phyloP scores from a whole-genome alignment of 106 monocot genomes.

The Chionographis japonica region DNA sequence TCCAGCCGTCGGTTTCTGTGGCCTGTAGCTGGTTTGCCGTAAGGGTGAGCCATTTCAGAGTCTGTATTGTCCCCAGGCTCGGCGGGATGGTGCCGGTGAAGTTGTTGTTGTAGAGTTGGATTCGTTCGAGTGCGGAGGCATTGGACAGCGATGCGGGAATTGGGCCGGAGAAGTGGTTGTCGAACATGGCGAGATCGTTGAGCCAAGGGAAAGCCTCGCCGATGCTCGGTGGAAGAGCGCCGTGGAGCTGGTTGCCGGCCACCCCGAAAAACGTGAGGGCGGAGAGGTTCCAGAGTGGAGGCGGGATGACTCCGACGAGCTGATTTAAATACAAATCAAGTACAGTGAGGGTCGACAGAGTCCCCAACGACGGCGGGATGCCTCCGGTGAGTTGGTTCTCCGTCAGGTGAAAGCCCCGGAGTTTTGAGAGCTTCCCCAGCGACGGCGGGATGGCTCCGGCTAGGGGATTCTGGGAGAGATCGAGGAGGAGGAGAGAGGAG shows the following conservation, averaged over 20 bases:
- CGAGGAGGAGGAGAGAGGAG: background rate
- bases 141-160: slow-evolving; percentile 3
- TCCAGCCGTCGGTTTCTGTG: background rate
- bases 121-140: background rate
- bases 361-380: slow-evolving; percentile 8
- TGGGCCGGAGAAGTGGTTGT: background rate
- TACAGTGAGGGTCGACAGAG: background rate
- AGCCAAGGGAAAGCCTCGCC: background rate
- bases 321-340: background rate
- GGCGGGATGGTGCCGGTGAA: slow-evolving; percentile 9
- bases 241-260: background rate
- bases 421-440: background rate
- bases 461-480: background rate
- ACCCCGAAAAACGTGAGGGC: background rate
- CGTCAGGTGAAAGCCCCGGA: background rate
- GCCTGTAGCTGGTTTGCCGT: slow-evolving; percentile 4
- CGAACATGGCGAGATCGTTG: background rate
- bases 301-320: background rate
- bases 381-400: background rate
- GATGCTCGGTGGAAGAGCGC: slow-evolving; percentile 6
- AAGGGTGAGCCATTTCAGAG: slow-evolving; percentile 1
- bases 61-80: background rate
- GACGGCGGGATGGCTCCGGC: background rate
- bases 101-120: background rate
- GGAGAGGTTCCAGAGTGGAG: slow-evolving; percentile 5